phyloP scores from a whole-genome alignment of 192 early-diverging fungal species.

The Bifiguratus adelaidae region DNA sequence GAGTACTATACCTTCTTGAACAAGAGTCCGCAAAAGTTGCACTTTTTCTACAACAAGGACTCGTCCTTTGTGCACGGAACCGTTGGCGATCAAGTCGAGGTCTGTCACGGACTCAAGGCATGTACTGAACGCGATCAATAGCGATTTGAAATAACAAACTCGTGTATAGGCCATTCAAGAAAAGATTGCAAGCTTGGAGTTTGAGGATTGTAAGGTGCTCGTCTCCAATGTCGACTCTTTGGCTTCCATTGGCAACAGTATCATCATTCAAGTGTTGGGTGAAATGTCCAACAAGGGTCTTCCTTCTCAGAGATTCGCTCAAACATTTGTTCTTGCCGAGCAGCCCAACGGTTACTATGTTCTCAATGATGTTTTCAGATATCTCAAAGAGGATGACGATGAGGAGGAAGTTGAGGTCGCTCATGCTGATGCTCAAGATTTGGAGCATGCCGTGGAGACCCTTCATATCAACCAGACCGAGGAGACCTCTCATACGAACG shows the following conservation, averaged over 20 bases:
- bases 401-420: constrained; percentile 31
- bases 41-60: constrained; percentile 83
- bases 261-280: constrained; percentile 85
- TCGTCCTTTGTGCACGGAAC: constrained; percentile 74
- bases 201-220: constrained; percentile 78
- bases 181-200: constrained; percentile 62
- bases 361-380: constrained; percentile 89
- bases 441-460: constrained; percentile 2
- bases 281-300: constrained; percentile 80
- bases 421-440: constrained; percentile 3
- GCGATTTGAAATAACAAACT: background rate
- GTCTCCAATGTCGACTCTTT: constrained; percentile 82
- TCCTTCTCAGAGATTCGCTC: constrained; percentile 75
- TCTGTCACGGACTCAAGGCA: constrained; percentile 66
- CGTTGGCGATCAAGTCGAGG: constrained; percentile 61
- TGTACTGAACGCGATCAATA: constrained; percentile 4
- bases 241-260: constrained; percentile 59
- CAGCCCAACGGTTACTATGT: constrained; percentile 90
- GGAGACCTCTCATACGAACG: constrained; percentile 1
- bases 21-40: constrained; percentile 66
- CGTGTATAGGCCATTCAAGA: constrained; percentile 68
- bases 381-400: constrained; percentile 80
- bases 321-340: constrained; percentile 84
- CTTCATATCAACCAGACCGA: background rate
- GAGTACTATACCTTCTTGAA: constrained; percentile 92